Percentiles rank a stretch among this genome's conserved stretches.
Evolutionary conservation across 2,329 filamentous ascomycete species (phyloP).

Genomic region (Xylariaceae sp.): DNA sequence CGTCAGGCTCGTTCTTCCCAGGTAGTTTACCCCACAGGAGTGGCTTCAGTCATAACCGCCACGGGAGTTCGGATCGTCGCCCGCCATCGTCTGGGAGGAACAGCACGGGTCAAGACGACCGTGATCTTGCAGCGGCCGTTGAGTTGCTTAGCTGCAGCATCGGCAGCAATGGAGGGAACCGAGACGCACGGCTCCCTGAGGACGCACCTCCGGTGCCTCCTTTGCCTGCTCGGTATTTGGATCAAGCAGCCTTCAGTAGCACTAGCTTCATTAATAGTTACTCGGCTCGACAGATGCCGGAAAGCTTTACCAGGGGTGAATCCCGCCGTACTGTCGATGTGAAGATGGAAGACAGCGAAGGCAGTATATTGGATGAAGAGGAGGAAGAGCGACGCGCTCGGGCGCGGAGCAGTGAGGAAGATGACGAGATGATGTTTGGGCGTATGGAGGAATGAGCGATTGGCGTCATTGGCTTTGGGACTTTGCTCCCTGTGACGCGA

Average conservation of each 20-base stretch:
- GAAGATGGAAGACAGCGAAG: slow-evolving; percentile 70
- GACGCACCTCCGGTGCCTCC: slow-evolving; percentile 89
- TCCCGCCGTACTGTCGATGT: slow-evolving; percentile 62
- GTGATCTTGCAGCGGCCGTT: slow-evolving; percentile 86
- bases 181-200: slow-evolving; percentile 65
- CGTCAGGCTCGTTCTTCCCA: slow-evolving; percentile 59
- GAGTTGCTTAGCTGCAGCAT: slow-evolving; percentile 92
- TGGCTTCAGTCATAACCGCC: slow-evolving; percentile 66
- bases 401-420: slow-evolving; percentile 75
- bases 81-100: slow-evolving; percentile 81
- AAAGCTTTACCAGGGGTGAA: slow-evolving; percentile 69
- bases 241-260: slow-evolving; percentile 63
- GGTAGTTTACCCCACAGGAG: slow-evolving; percentile 58
- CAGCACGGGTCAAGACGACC: slow-evolving; percentile 79
- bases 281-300: slow-evolving; percentile 61
- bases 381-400: slow-evolving; percentile 65
- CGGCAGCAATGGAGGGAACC: slow-evolving; percentile 73
- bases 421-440: slow-evolving; percentile 95
- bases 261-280: slow-evolving; percentile 69
- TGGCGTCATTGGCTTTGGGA: slow-evolving; percentile 23
- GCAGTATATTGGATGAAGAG: slow-evolving; percentile 69
- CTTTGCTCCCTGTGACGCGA: slow-evolving; percentile 27
- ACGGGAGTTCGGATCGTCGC: slow-evolving; percentile 76
- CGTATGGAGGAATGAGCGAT: slow-evolving; percentile 83
- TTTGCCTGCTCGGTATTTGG: slow-evolving; percentile 80